Percentiles rank a stretch among this genome's conserved stretches.
These are phyloP conservation scores for Cystobasidium slooffiae DNA, from an alignment of 1,284 basidiomycete genomes.

Conservation along the genomic window DNA sequence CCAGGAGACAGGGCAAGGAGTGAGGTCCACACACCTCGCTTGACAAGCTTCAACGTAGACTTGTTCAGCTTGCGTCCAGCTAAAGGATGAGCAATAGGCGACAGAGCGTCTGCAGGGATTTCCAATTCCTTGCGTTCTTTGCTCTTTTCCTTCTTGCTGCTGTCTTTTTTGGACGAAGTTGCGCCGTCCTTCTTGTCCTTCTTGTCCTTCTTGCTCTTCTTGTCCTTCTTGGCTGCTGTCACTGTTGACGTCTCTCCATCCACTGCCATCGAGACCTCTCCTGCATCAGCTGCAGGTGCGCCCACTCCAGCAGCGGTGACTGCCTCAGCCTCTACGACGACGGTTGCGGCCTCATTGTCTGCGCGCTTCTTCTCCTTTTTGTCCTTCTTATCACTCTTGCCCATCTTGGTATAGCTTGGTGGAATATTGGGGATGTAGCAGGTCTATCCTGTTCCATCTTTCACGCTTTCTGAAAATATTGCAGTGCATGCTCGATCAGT, in stretches of 20 bases:
- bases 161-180: constrained; percentile 25
- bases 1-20: background rate
- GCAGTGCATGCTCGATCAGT: background rate
- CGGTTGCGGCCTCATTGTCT: constrained; percentile 23
- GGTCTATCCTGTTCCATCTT: background rate
- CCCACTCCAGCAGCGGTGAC: constrained; percentile 19
- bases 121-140: constrained; percentile 60
- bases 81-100: constrained; percentile 85
- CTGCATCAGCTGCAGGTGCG: constrained; percentile 10
- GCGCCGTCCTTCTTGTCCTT: constrained; percentile 23
- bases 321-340: constrained; percentile 9
- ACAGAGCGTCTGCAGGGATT: constrained; percentile 79
- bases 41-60: constrained; percentile 89
- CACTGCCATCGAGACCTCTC: constrained; percentile 20
- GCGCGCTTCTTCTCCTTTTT: constrained; percentile 26
- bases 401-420: background rate
- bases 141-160: constrained; percentile 53
- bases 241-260: constrained; percentile 24
- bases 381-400: constrained; percentile 9
- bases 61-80: constrained; percentile 89
- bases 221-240: constrained; percentile 23
- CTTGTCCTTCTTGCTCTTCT: constrained; percentile 38
- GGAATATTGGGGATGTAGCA: background rate
- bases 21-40: constrained; percentile 68
- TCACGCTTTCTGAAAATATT: background rate